Evolutionary conservation across 2,329 filamentous ascomycete genomes (phyloP), one percentile per base, ranked within the genome.

Genomic region (Aspergillus sp.): DNA sequence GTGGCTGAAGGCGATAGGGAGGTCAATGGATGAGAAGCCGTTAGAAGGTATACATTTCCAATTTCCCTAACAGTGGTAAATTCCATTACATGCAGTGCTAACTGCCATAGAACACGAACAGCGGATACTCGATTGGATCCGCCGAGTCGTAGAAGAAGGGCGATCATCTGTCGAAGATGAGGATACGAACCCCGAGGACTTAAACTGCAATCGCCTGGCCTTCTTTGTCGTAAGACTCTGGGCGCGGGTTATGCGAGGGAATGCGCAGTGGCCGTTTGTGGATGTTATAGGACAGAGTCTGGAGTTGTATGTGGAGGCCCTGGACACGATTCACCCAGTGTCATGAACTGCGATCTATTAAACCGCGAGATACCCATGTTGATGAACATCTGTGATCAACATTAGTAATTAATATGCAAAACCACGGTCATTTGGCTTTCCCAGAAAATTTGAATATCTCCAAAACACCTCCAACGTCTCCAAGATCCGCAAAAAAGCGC

Each of bases 241-340:
- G 66, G 63, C 65, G 14, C 59, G 60, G 2, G 46, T 68, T 2
- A 67, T 69, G 15, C 46, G 55, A 9, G 64, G 65, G 15, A 73
- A 74, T 27, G 73, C 75, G 47, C 76, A 74, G n/a, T 78, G 76
- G 76, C 72, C 75, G 3, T 74, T 78, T 54, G 69, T 78, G 7
- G 73, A 75, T 56, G 66, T 77, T 1, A 77, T 78, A 58, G 76
- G 76, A 0, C 71, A 67, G 40, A 68, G 73, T 23, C 60, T 77
- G n/a, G 73, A 76, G 50, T 64, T 77, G 6, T 65, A 66, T 45
- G 64, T 62, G 25, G 25, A 27, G 6, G 25, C 7, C 25, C 7
- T 3, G 2, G 8, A 8, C 25, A 27, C 25, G 3, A 1, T 4
- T 21, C 21, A 21, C 21, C 21, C 21, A 9, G 25, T 27, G 6